phyloP scores from a whole-genome alignment of 495 filamentous ascomycete genomes.

The Tuber calosporum region DNA sequence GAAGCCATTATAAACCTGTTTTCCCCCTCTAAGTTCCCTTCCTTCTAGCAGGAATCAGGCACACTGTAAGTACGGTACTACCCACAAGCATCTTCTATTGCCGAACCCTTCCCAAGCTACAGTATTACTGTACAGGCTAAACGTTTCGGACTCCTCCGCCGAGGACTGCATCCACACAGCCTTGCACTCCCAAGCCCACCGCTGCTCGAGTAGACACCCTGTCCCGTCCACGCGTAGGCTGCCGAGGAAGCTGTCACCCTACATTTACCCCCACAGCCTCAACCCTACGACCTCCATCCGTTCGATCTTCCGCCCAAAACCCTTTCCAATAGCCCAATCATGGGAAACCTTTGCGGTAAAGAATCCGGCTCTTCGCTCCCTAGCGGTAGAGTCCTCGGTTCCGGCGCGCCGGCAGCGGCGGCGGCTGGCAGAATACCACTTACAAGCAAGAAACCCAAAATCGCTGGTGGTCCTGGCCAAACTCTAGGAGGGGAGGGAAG shows the following conservation, averaged over 20 bases:
- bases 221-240: background rate
- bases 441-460: conserved; percentile 16
- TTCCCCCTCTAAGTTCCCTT: background rate
- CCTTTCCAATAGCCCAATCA: background rate
- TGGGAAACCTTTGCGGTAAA: conserved; percentile 35
- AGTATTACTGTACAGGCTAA: background rate
- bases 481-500: conserved; percentile 17
- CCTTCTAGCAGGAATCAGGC: background rate
- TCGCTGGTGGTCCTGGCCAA: conserved; percentile 21
- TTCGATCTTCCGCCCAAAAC: background rate
- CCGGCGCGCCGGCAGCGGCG: conserved; percentile 6
- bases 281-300: background rate
- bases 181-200: background rate
- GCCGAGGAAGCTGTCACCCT: background rate
- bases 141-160: background rate
- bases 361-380: conserved; percentile 14
- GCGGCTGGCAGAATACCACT: background rate
- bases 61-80: background rate
- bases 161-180: background rate
- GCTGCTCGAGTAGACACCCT: background rate
- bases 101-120: background rate
- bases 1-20: background rate
- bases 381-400: conserved; percentile 19
- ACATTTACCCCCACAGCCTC: background rate
- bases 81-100: background rate